Conservation (phyloP, 2,329 filamentous ascomycete species). For the Microascus cirrosus region DNA sequence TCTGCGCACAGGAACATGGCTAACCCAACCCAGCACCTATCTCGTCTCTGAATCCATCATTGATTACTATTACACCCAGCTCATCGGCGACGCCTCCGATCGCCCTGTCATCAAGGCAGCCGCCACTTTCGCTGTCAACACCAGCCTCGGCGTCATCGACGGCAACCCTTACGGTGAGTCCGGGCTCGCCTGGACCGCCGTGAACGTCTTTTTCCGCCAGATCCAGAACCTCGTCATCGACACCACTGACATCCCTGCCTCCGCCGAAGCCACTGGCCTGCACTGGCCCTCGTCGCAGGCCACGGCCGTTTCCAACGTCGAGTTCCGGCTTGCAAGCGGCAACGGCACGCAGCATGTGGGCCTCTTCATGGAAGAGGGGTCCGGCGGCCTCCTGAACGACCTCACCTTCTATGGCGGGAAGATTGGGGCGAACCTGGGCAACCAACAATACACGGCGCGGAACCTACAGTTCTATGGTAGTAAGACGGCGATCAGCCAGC, state of each 20-base stretch:
- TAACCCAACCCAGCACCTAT: conserved; percentile 43
- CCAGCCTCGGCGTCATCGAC: conserved; percentile 33
- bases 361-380: conserved; percentile 53
- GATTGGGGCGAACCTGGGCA: conserved; percentile 45
- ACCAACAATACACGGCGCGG: conserved; percentile 62
- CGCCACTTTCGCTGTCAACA: conserved; percentile 27
- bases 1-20: neutral
- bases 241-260: conserved; percentile 34
- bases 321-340: conserved; percentile 36
- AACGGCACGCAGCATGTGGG: conserved; percentile 39
- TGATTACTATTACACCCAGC: conserved; percentile 69
- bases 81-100: conserved; percentile 58
- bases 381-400: conserved; percentile 57
- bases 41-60: conserved; percentile 58
- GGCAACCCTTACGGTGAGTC: conserved; percentile 30
- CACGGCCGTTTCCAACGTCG: conserved; percentile 46
- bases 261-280: conserved; percentile 38
- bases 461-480: conserved; percentile 56
- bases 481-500: conserved; percentile 56
- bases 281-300: conserved; percentile 61
- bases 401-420: conserved; percentile 60
- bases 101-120: conserved; percentile 45
- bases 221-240: conserved; percentile 47
- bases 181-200: conserved; percentile 36
- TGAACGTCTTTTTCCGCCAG: conserved; percentile 49